Base-by-base conservation (phyloP, 208 protist species). In the Trypanosoma theileri region DNA sequence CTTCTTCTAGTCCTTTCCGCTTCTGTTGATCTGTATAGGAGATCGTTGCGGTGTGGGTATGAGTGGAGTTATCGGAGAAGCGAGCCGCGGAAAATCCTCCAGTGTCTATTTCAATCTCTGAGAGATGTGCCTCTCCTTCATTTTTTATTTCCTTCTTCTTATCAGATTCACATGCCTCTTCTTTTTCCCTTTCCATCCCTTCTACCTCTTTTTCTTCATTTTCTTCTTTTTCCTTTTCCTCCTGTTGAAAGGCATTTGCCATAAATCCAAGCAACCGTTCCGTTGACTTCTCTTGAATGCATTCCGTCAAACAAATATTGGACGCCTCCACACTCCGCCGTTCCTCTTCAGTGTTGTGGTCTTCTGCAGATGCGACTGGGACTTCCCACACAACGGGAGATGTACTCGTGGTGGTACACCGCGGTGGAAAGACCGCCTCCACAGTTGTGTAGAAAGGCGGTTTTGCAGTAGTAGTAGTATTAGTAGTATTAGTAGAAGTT, bases 91-190 rank as follows among this genome's bases (percentile, higher is more conserved):
- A 35, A 35, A 35, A 35, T 8, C 1, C 28, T 35, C 28, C 28
- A 35, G 28, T 35, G 28, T n/a, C 77, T 41, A 93, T 77, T 17
- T 82, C 84, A 26, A 68, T 75, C 28, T 80, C 82, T 48, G 44
- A 9, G 44, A 9, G 44, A 48, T 48, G 11, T 48, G 1, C 10
- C 11, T 48, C 44, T n/a, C 9, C 11, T 48, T 48, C 44, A 48
- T 48, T 48, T 48, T 11, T 17, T 35, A 35, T 35, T 48, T 48
- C 9, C 16, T 48, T 35, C 28, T 35, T 35, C 6, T 35, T 35
- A 35, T 35, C 28, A 6, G 28, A 35, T 35, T 6, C 28, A 35
- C 28, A 35, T 48, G 2, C 44, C 16, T 48, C 16, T 48, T 48
- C 13, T 48, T 48, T 48, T 48, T 14, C 44, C 10, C 11, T 48